Base-by-base conservation (phyloP, 805 yeast genomes). In the Candida alai region DNA sequence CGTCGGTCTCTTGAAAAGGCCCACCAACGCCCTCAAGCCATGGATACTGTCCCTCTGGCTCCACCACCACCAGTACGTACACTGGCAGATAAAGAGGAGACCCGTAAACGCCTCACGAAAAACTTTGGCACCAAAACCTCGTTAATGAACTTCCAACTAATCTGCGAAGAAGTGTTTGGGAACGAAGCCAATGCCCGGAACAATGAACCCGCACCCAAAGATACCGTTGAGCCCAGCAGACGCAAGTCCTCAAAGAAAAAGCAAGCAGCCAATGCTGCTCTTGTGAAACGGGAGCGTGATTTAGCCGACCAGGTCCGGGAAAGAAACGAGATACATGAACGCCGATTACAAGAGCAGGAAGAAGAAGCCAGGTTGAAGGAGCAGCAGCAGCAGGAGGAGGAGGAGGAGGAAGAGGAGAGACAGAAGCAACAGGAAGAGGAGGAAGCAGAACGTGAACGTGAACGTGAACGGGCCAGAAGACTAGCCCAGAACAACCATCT, bases 151-250 rank as follows among this genome's bases (percentile, higher is more conserved):
- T 62, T 62, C 41, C 55, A 52, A 33, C 30, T 41, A 31, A 53
- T 60, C 21, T 57, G 62, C 36, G 65, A 54, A 31, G 60, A 59
- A 34, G 47, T 52, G 29, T 60, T 62, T 38, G 51, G 49, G 14
- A 54, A 54, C 12, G 52, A 45, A 12, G 43, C 39, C 16, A 27
- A 35, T 14, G 32, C 30, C 14, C 30, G 36, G 16, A 33, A 30
- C 24, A 20, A 19, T 2, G n/a, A 17, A 6, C 24, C 32, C 10
- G 23, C 21, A 8, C 18, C 27, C 7, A n/a, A n/a, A n/a, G n/a
- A n/a, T n/a, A n/a, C n/a, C n/a, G n/a, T n/a, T n/a, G n/a, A n/a
- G n/a, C n/a, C 31, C 25, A 19, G 14, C 32, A n/a, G 18, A n/a
- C 11, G 14, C 6, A 20, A 19, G 8, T 21, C 19, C 24, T 9